Evolutionary conservation across 305 asterid genomes (phyloP).

Genomic region (Solanum hybrid): DNA sequence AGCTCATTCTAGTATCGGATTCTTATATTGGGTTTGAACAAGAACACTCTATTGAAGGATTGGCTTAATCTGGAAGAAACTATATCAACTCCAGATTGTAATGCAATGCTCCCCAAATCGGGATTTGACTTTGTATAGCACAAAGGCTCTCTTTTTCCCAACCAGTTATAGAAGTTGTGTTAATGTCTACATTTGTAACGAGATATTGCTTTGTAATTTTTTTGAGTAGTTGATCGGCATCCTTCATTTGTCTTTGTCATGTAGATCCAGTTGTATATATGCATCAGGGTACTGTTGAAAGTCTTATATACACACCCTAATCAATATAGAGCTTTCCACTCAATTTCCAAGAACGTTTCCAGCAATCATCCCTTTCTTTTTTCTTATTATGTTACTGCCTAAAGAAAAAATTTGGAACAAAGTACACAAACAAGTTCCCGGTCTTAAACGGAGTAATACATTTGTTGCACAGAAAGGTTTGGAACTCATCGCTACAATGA

Average conservation of each 20-base stretch:
- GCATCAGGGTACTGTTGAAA: background rate
- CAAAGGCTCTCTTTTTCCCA: background rate
- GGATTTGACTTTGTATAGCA: background rate
- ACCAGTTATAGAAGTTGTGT: background rate
- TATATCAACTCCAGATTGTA: background rate
- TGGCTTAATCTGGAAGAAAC: constrained; percentile 14
- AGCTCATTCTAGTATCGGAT: constrained; percentile 68
- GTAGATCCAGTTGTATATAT: background rate
- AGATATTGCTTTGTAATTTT: background rate
- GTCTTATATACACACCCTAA: background rate
- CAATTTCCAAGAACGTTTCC: background rate
- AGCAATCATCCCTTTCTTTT: background rate
- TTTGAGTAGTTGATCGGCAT: background rate
- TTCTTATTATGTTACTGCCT: background rate
- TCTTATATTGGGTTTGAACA: constrained; percentile 70
- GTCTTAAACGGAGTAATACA: background rate
- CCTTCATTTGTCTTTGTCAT: background rate
- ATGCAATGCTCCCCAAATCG: background rate
- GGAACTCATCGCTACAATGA: background rate
- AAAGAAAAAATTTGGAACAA: background rate
- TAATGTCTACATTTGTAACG: background rate
- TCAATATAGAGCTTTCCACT: background rate
- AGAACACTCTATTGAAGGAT: constrained; percentile 42
- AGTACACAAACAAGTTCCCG: background rate
- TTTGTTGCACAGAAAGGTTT: background rate